Percentiles rank a stretch among this genome's conserved stretches.
Evolutionary conservation across 306 rosid genomes (phyloP).

Genomic region (Gillenia trifoliata): DNA sequence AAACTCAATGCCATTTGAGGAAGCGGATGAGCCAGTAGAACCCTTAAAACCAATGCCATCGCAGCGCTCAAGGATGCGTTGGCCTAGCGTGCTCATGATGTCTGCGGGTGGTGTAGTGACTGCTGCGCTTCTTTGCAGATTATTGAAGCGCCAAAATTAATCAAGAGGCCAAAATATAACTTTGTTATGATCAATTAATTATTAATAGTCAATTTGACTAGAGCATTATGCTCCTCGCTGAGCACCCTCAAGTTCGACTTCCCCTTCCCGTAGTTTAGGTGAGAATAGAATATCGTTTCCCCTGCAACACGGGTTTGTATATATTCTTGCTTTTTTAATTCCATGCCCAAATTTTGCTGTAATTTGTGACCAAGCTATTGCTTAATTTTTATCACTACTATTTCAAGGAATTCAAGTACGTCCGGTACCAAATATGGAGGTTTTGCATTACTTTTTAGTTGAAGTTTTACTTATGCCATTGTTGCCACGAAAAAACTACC

Average conservation of each 20-base stretch:
- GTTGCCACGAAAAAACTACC: too few species aligned
- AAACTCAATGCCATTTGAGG: neutral
- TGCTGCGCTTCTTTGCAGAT: neutral
- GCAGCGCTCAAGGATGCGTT: neutral
- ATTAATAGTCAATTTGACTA: too few species aligned
- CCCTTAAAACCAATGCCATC: neutral
- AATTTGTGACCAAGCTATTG: neutral
- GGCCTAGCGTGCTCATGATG: neutral
- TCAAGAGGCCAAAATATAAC: neutral
- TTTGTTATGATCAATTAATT: neutral
- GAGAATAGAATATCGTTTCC: too few species aligned
- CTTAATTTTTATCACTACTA: neutral
- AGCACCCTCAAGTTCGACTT: too few species aligned
- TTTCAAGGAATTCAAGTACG: neutral
- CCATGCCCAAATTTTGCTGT: neutral
- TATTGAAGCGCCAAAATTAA: neutral
- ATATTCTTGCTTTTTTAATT: neutral
- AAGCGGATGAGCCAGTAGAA: neutral
- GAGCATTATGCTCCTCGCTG: too few species aligned
- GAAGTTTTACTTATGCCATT: too few species aligned
- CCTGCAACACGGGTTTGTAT: too few species aligned
- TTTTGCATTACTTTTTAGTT: neutral
- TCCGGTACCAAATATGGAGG: neutral
- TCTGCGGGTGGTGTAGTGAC: neutral
- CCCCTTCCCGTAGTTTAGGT: too few species aligned